A percentile compares a stretch with the other conserved stretches of the same genome.
phyloP scores from a whole-genome alignment of 805 yeast species.

The Candida oleophila region DNA sequence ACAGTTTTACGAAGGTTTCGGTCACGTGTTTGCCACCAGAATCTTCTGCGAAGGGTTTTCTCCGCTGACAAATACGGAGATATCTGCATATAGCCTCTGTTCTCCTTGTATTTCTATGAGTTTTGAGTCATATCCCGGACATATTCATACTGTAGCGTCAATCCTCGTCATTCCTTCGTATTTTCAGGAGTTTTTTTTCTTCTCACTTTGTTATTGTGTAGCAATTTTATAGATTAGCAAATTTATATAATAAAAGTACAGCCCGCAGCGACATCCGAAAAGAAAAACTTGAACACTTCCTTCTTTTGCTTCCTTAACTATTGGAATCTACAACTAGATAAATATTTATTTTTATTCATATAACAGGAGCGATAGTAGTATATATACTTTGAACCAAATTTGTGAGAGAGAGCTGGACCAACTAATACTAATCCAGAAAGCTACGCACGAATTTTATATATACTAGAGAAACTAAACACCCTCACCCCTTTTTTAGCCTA shows the following conservation, averaged over 20 bases:
- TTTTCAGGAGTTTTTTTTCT: not conserved
- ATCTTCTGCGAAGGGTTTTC: slow-evolving; percentile 3
- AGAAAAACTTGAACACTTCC: not conserved
- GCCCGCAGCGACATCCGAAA: not conserved
- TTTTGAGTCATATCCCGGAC: slow-evolving; percentile 3
- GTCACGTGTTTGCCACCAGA: slow-evolving; percentile 8
- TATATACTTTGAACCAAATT: not conserved
- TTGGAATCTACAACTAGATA: not conserved
- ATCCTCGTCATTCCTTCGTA: not conserved
- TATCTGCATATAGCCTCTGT: slow-evolving; percentile 1
- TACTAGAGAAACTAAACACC: not conserved
- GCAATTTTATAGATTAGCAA: slow-evolving; percentile 2
- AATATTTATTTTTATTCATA: not conserved
- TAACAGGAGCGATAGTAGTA: not conserved
- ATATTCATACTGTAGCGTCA: not conserved
- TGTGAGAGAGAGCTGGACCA: not conserved
- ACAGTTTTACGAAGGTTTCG: not conserved
- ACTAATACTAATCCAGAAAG: not conserved
- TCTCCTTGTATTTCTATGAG: not conserved
- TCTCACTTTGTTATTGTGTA: not conserved
- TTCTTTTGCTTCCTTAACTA: not conserved
- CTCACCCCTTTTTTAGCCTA: not conserved
- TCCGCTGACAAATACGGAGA: slow-evolving; percentile 7
- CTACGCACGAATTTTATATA: not conserved
- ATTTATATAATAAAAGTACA: not conserved